Conservation (phyloP, 352 stramenopile species). For the Phytopythium boreale region DNA sequence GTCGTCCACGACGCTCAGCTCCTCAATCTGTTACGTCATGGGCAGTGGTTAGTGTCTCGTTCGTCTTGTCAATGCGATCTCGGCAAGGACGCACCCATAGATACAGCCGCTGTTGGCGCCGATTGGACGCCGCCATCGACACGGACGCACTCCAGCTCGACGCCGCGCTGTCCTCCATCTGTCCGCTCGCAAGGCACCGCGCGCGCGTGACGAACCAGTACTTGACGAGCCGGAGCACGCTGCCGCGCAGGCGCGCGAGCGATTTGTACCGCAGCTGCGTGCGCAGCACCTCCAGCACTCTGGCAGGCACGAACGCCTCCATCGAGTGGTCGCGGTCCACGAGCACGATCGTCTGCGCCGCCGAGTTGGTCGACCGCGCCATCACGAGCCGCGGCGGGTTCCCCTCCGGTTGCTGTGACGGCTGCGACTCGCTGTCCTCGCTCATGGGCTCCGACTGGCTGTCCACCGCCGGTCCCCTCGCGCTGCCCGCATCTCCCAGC, state of each 20-base stretch:
- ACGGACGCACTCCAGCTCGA: slow-evolving; percentile 15
- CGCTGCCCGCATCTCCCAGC: slow-evolving; percentile 17
- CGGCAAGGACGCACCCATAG: slow-evolving; percentile 20
- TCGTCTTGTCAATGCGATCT: neutral
- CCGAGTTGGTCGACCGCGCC: slow-evolving; percentile 39
- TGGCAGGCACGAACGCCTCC: slow-evolving; percentile 43
- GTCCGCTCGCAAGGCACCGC: slow-evolving; percentile 24
- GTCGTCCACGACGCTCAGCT: slow-evolving; percentile 47
- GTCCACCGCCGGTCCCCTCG: slow-evolving; percentile 6
- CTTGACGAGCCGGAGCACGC: slow-evolving; percentile 48
- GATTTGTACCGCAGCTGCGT: slow-evolving; percentile 26
- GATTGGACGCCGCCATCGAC: slow-evolving; percentile 10
- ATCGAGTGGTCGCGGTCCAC: slow-evolving; percentile 46
- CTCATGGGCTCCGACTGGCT: slow-evolving; percentile 37
- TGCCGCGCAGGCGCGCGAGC: slow-evolving; percentile 42
- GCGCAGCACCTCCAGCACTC: slow-evolving; percentile 17
- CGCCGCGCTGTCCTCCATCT: neutral
- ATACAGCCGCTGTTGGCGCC: slow-evolving; percentile 24
- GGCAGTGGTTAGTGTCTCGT: neutral
- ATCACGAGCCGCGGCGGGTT: slow-evolving; percentile 47
- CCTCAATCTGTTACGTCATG: slow-evolving; percentile 21
- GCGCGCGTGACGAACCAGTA: slow-evolving; percentile 56
- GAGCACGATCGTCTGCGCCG: slow-evolving; percentile 37
- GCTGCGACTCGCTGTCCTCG: slow-evolving; percentile 59
- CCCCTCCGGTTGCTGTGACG: neutral